Base-by-base conservation (phyloP, 768 basidiomycete species). In the Ramaria rubella region DNA sequence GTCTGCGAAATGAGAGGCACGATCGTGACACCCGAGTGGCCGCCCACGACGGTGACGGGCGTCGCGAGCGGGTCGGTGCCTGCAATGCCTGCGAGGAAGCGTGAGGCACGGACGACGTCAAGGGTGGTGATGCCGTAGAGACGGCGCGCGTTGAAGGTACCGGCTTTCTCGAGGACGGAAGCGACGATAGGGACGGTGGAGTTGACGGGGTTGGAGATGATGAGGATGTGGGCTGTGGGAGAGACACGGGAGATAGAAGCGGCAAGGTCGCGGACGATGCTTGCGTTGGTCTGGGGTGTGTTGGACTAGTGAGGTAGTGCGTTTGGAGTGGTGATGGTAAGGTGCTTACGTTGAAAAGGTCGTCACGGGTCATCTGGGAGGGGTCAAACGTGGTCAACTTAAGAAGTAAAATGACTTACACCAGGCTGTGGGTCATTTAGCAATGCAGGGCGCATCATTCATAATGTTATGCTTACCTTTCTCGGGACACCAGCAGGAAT, bases 131-230 rank as follows among this genome's bases (percentile, higher is more conserved):
- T 87, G 80, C 95, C 96, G 71, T 96, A 98, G 65, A 98, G 71
- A 63, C 81, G 87, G 58, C 76, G 75, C 55, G 93, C 91, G 77
- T 99, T 83, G 75, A 88, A 97, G 58, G 90, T 90, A 59, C 94
- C 94, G 12, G 87, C 87, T 71, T 93, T 90, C 75, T 89, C 82
- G 70, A 96, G 86, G 58, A 89, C 88, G 63, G 85, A 81, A 44
- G 94, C 93, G 63, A 96, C 94, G 65, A 99, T 96, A 65, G 96
- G 95, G 58, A 98, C 96, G 60, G 96, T 97, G 51, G 88, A 90
- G 80, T 91, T 93, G 79, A 96, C 95, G 54, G 95, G 95, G 85
- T 99, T 99, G 65, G 94, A 95, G 73, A 99, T 99, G 74, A 98
- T 86, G 63, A 93, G 83, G 67, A 98, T 80, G 74, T 90, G 85